Evolutionary conservation across 2,329 filamentous ascomycete species (phyloP).

Genomic region (Colletotrichum spaethianum): DNA sequence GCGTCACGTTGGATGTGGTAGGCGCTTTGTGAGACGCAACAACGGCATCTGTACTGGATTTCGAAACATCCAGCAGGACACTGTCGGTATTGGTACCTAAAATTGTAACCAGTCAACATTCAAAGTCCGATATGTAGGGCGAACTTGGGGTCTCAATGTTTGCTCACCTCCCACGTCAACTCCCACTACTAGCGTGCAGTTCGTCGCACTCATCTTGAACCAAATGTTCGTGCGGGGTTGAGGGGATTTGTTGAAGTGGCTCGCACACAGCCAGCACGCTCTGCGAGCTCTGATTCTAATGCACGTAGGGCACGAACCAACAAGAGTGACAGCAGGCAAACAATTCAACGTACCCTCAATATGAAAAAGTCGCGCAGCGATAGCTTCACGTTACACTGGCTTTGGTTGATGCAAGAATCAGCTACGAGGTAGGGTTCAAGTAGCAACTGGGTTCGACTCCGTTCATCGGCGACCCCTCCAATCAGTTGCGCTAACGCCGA

Average conservation of each 20-base stretch:
- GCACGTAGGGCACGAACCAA: background rate
- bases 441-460: slow-evolving; percentile 17
- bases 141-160: background rate
- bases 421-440: slow-evolving; percentile 21
- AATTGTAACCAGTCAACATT: background rate
- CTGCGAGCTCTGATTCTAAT: background rate
- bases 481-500: slow-evolving; percentile 12
- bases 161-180: slow-evolving; percentile 42
- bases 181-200: slow-evolving; percentile 40
- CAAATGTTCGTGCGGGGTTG: slow-evolving; percentile 4
- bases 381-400: background rate
- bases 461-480: slow-evolving; percentile 32
- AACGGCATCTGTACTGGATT: slow-evolving; percentile 33
- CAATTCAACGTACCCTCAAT: background rate
- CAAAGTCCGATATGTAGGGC: background rate
- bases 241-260: background rate
- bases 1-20: slow-evolving; percentile 63
- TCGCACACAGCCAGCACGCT: background rate
- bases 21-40: slow-evolving; percentile 57
- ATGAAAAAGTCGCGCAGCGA: background rate
- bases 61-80: slow-evolving; percentile 59
- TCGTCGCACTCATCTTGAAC: slow-evolving; percentile 24
- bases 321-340: background rate
- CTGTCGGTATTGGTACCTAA: slow-evolving; percentile 68
- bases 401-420: slow-evolving; percentile 7